These are phyloP conservation scores for Mycogone perniciosa DNA, from an alignment of 2,329 filamentous ascomycete species.

Conservation along the genomic window DNA sequence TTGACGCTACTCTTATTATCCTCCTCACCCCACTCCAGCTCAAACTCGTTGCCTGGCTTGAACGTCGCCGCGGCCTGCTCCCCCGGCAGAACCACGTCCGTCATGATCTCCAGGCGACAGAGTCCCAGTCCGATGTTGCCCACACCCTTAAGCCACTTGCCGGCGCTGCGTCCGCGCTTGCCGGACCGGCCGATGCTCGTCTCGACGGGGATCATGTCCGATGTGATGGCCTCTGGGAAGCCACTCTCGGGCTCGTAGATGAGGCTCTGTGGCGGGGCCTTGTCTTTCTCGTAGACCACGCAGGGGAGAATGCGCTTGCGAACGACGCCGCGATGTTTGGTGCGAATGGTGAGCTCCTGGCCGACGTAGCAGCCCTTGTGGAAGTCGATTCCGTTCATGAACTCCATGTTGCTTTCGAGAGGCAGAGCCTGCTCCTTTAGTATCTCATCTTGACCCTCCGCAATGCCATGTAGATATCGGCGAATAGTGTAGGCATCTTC, in stretches of 20 bases:
- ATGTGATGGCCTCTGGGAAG: constrained; percentile 22
- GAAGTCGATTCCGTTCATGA: constrained; percentile 82
- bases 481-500: constrained; percentile 64
- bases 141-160: constrained; percentile 71
- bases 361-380: constrained; percentile 95
- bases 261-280: constrained; percentile 33
- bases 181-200: constrained; percentile 45
- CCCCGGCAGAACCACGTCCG: constrained; percentile 65
- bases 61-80: constrained; percentile 59
- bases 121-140: constrained; percentile 84
- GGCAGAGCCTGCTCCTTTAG: constrained; percentile 65
- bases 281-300: constrained; percentile 54
- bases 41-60: constrained; percentile 56
- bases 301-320: constrained; percentile 84
- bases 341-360: constrained; percentile 93
- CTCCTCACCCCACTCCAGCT: constrained; percentile 46
- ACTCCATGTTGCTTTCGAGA: constrained; percentile 83
- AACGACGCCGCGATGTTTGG: constrained; percentile 88
- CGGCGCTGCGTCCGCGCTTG: constrained; percentile 63
- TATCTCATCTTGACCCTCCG: constrained; percentile 82
- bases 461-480: constrained; percentile 71
- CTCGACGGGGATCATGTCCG: constrained; percentile 36
- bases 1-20: constrained; percentile 34
- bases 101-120: constrained; percentile 88
- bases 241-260: constrained; percentile 38